These are phyloP conservation scores for Coelastrella sp. DNA, from an alignment of 139 green algal species.

Conservation along the genomic window DNA sequence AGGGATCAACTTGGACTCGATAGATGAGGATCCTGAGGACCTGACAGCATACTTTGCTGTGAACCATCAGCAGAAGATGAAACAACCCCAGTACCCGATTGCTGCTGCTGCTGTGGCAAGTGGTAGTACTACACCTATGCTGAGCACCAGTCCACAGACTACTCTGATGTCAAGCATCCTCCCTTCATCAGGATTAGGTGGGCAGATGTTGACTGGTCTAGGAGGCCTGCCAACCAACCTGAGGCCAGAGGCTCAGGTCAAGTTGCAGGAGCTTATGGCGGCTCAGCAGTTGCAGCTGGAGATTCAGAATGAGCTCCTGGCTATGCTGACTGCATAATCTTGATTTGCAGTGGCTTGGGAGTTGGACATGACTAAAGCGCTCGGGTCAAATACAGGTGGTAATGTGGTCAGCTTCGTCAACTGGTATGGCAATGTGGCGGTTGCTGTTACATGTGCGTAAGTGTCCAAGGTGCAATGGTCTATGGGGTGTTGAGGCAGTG, in stretches of 20 bases:
- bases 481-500: no score
- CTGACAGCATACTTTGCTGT: neutral
- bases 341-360: no score
- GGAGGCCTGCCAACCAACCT: neutral
- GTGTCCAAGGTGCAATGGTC: no score
- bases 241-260: constrained; percentile 15
- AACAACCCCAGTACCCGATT: neutral
- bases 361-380: no score
- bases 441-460: no score
- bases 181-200: neutral
- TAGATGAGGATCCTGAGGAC: neutral
- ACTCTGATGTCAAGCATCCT: neutral
- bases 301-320: constrained; percentile 32
- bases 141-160: neutral
- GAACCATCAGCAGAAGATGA: constrained; percentile 8
- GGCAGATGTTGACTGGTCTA: neutral
- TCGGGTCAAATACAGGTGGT: no score
- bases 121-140: no score
- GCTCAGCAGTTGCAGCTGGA: constrained; percentile 31
- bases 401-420: no score
- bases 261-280: constrained; percentile 32
- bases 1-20: neutral
- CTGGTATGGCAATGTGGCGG: no score
- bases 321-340: constrained; percentile 22
- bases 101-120: no score